Evolutionary conservation across 2,329 filamentous ascomycete genomes (phyloP).

Genomic region (Fonsecaea pugnacius): DNA sequence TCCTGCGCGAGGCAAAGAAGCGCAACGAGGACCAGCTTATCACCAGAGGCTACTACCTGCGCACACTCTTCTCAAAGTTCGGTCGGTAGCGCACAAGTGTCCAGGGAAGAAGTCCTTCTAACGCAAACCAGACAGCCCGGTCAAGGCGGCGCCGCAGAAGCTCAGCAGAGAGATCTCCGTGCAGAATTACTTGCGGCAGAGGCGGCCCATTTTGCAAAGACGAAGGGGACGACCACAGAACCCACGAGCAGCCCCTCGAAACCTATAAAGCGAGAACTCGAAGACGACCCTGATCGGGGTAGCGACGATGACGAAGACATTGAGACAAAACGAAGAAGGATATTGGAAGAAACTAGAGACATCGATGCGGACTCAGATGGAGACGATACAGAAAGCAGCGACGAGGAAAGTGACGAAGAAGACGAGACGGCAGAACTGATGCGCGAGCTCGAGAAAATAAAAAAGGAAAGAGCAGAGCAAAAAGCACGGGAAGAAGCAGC

Average conservation of each 20-base stretch:
- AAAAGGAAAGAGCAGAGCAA: conserved; percentile 79
- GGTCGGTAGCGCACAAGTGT: conserved; percentile 52
- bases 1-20: conserved; percentile 92
- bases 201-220: conserved; percentile 83
- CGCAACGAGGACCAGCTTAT: conserved; percentile 88
- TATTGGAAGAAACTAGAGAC: conserved; percentile 84
- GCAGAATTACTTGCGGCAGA: conserved; percentile 90
- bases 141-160: conserved; percentile 81
- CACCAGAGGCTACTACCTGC: conserved; percentile 94
- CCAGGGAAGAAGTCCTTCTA: conserved; percentile 12
- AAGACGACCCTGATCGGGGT: conserved; percentile 50
- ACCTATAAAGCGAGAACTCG: conserved; percentile 67
- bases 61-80: conserved; percentile 88
- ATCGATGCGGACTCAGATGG: conserved; percentile 77
- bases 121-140: conserved; percentile 67
- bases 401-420: conserved; percentile 72
- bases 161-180: conserved; percentile 74
- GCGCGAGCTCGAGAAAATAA: conserved; percentile 92
- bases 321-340: conserved; percentile 80
- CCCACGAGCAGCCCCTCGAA: conserved; percentile 35
- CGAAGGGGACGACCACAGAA: conserved; percentile 57
- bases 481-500: conserved; percentile 82
- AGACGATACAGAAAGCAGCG: conserved; percentile 62
- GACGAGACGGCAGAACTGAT: conserved; percentile 88
- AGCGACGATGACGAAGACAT: conserved; percentile 65